These are phyloP conservation scores for Naganishia antarctica DNA, from an alignment of 768 basidiomycete species.

Conservation along the genomic window DNA sequence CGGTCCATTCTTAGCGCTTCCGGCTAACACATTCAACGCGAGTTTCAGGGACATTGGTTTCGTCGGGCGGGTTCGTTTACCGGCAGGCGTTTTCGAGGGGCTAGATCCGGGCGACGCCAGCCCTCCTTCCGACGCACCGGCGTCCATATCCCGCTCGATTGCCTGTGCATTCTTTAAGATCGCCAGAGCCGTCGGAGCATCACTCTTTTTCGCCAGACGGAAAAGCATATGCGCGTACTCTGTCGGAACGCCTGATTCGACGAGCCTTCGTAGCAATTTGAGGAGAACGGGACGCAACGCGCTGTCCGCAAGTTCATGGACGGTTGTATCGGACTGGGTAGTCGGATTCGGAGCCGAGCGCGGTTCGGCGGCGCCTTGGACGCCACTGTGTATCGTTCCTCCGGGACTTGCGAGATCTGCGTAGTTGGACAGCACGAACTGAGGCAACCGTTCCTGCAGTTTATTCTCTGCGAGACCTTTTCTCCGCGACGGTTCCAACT, in stretches of 20 bases:
- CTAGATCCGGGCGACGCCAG: slow-evolving; percentile 6
- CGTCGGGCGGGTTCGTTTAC: slow-evolving; percentile 14
- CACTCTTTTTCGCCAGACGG: slow-evolving; percentile 12
- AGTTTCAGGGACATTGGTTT: slow-evolving; percentile 17
- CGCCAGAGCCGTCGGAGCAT: not conserved
- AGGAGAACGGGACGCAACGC: slow-evolving; percentile 34
- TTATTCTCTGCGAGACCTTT: not conserved
- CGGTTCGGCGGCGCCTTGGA: slow-evolving; percentile 30
- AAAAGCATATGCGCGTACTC: slow-evolving; percentile 39
- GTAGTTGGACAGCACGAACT: not conserved
- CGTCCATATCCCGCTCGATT: not conserved
- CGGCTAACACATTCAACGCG: not conserved
- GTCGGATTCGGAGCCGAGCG: not conserved
- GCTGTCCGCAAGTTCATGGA: slow-evolving; percentile 28
- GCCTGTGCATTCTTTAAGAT: slow-evolving; percentile 1
- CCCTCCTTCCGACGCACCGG: not conserved
- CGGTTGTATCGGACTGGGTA: slow-evolving; percentile 20
- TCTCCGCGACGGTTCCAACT: not conserved
- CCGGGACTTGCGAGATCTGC: not conserved
- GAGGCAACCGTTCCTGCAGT: not conserved
- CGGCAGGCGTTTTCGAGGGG: slow-evolving; percentile 13
- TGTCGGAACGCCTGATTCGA: slow-evolving; percentile 42
- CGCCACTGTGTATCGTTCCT: slow-evolving; percentile 26
- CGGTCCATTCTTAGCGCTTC: slow-evolving; percentile 6
- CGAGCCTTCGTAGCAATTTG: slow-evolving; percentile 33